Percentiles rank a stretch among this genome's conserved stretches.
Evolutionary conservation across 192 early-diverging fungal species (phyloP).

Genomic region (Cladochytrium replicatum): DNA sequence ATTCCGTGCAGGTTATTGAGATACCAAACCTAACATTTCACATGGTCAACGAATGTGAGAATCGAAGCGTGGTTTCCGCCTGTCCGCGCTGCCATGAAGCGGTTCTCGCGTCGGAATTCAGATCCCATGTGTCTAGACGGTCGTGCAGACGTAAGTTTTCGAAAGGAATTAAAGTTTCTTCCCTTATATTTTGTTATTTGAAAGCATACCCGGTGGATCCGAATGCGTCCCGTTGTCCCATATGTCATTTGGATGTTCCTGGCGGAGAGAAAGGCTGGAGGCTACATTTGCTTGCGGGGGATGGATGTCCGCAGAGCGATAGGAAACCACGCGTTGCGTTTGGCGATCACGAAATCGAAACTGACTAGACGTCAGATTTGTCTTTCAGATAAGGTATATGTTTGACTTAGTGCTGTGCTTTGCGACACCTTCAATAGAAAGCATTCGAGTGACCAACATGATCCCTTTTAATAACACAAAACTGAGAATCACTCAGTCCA

Average conservation of each 20-base stretch:
- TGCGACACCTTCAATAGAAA: too few species aligned
- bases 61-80: conserved; percentile 40
- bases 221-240: conserved; percentile 40
- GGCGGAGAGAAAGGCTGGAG: conserved; percentile 55
- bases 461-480: too few species aligned
- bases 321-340: too few species aligned
- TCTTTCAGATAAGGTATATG: too few species aligned
- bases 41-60: conserved; percentile 56
- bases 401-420: too few species aligned
- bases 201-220: conserved; percentile 14
- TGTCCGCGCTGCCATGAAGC: conserved; percentile 52
- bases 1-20: conserved; percentile 50
- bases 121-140: conserved; percentile 36
- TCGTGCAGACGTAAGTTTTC: conserved; percentile 27
- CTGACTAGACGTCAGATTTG: too few species aligned
- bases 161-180: conserved; percentile 1
- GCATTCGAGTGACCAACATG: too few species aligned
- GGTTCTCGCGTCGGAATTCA: conserved; percentile 43
- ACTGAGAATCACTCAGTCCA: too few species aligned
- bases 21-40: conserved; percentile 55
- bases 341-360: too few species aligned
- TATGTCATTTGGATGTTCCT: conserved; percentile 49
- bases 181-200: neutral
- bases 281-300: conserved; percentile 40
- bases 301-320: conserved; percentile 47